These are phyloP conservation scores for Phytophthora tentaculata DNA, from an alignment of 352 stramenopile genomes.

Conservation along the genomic window DNA sequence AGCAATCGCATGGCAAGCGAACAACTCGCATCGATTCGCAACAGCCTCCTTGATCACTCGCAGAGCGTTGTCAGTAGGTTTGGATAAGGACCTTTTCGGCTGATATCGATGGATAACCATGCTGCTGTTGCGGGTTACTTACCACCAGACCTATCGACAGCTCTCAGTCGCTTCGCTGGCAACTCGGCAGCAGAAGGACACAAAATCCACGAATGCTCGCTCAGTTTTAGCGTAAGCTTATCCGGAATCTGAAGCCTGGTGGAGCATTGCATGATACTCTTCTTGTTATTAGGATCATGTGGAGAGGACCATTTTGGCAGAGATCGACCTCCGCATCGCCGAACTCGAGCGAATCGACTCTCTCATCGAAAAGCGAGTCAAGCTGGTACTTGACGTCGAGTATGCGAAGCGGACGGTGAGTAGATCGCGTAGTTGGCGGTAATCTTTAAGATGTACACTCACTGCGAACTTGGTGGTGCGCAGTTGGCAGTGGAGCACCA, in stretches of 20 bases:
- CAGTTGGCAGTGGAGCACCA: slow-evolving; percentile 63
- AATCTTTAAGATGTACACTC: background rate
- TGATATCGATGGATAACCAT: background rate
- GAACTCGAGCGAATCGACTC: slow-evolving; percentile 44
- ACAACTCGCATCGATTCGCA: slow-evolving; percentile 47
- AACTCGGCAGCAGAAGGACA: slow-evolving; percentile 27
- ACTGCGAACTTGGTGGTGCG: background rate
- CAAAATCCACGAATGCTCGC: slow-evolving; percentile 29
- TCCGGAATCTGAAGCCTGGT: background rate
- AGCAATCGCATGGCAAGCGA: slow-evolving; percentile 52
- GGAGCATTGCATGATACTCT: background rate
- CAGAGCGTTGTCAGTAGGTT: slow-evolving; percentile 59
- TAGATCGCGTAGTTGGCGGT: background rate
- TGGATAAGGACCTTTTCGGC: background rate
- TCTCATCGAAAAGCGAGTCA: slow-evolving; percentile 50
- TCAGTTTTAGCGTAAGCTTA: slow-evolving; percentile 34
- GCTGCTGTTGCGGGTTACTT: background rate
- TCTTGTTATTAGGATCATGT: slow-evolving; percentile 45
- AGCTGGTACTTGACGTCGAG: slow-evolving; percentile 73
- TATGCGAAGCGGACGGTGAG: slow-evolving; percentile 72
- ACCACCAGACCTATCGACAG: slow-evolving; percentile 37
- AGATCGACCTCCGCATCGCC: slow-evolving; percentile 50
- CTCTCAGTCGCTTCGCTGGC: slow-evolving; percentile 35
- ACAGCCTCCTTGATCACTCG: slow-evolving; percentile 49
- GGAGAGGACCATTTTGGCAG: slow-evolving; percentile 37